Evolutionary conservation across 148 eudicot species (phyloP).

Genomic region (Bassia scoparia): DNA sequence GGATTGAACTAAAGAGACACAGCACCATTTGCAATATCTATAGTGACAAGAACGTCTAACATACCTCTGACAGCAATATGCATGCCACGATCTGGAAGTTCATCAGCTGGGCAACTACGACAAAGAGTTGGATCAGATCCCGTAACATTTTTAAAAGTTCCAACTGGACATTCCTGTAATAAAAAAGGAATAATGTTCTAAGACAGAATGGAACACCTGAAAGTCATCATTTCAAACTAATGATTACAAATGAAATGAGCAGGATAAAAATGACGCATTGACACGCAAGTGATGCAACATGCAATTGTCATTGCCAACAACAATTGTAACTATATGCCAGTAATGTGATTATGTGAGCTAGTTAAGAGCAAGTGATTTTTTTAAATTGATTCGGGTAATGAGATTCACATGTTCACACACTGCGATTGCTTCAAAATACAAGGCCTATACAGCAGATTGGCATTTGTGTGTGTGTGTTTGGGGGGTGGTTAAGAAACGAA

Average conservation of each 20-base stretch:
- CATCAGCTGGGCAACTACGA: constrained; percentile 59
- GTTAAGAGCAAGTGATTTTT: too few relatives aligned
- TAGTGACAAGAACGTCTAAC: background rate
- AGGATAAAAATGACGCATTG: background rate
- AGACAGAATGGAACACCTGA: constrained; percentile 8
- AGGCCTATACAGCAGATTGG: too few relatives aligned
- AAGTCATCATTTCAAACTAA: background rate
- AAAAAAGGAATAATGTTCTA: background rate
- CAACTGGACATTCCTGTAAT: constrained; percentile 90
- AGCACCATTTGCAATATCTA: background rate
- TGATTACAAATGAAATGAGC: background rate
- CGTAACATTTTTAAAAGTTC: constrained; percentile 81
- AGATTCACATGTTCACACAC: background rate
- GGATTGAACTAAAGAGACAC: background rate
- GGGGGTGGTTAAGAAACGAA: too few relatives aligned
- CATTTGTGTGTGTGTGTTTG: too few relatives aligned
- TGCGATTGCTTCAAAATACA: background rate
- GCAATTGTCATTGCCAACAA: background rate
- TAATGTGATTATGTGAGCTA: too few relatives aligned
- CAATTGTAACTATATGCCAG: background rate
- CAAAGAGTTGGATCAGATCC: constrained; percentile 80
- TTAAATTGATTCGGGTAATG: too few relatives aligned
- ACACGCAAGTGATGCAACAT: too few relatives aligned
- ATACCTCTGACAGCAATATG: constrained; percentile 77
- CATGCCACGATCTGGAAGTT: constrained; percentile 80